A percentile compares a stretch with the other conserved stretches of the same genome.
phyloP scores from a whole-genome alignment of 108 stramenopile genomes.

The Discostella pseudostelligera region DNA sequence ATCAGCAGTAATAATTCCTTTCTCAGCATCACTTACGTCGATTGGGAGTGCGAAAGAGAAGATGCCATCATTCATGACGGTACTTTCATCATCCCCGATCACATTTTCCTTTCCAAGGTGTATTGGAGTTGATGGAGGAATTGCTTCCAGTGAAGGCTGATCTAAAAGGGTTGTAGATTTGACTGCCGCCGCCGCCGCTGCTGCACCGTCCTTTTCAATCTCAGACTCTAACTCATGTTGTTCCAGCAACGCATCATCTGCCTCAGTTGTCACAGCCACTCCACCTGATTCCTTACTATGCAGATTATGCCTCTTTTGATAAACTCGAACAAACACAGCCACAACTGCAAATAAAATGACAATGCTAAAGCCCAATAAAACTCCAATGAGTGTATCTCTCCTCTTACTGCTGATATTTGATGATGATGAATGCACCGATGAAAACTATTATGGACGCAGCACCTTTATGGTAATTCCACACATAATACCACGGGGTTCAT shows the following conservation, averaged over 20 bases:
- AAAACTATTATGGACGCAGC: conserved; percentile 9
- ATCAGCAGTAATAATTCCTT: not conserved
- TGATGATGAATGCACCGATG: conserved; percentile 4
- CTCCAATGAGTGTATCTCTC: not conserved
- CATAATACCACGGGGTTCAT: conserved; percentile 12
- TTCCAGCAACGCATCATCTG: too few species aligned
- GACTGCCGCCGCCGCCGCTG: not conserved
- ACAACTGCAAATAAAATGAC: not conserved
- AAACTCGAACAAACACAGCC: not conserved
- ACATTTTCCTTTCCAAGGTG: not conserved
- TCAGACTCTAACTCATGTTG: not conserved
- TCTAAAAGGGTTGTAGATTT: not conserved
- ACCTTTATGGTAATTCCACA: conserved; percentile 22
- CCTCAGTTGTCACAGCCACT: not conserved
- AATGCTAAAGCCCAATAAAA: not conserved
- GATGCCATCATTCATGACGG: not conserved
- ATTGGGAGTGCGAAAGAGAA: not conserved
- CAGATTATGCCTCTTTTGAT: not conserved
- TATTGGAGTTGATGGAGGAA: not conserved
- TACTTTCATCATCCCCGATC: not conserved
- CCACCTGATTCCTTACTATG: not conserved
- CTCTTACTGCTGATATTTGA: not conserved
- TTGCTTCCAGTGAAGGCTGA: not conserved
- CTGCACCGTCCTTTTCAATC: not conserved
- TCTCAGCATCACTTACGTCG: not conserved